Percentiles rank a stretch among this genome's conserved stretches.
Conservation (phyloP, 139 green algal genomes). For the Coccomyxa sp. region DNA sequence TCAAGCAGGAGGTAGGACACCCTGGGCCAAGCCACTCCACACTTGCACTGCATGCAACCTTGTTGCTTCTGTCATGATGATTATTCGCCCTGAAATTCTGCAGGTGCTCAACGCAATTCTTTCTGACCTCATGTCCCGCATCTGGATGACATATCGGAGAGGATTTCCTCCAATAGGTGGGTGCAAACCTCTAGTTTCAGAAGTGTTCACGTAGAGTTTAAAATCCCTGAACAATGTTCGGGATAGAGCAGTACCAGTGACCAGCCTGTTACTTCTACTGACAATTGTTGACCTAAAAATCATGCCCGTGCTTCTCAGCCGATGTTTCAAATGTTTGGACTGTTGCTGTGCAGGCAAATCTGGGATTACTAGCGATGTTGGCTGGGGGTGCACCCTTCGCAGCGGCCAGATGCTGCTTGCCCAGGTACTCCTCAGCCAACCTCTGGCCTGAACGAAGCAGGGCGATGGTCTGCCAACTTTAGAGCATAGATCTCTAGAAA, state of each 20-base stretch:
- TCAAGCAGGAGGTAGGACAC: neutral
- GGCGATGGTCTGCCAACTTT: too few species aligned
- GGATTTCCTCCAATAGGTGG: slow-evolving; percentile 48
- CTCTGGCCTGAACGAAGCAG: too few species aligned
- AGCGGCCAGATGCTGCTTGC: slow-evolving; percentile 92
- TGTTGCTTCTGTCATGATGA: neutral
- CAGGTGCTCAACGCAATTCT: slow-evolving; percentile 39
- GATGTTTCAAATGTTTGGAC: neutral
- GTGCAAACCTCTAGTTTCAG: neutral
- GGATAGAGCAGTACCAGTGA: too few species aligned
- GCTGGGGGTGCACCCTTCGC: slow-evolving; percentile 94
- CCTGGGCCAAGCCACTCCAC: neutral
- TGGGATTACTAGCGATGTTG: slow-evolving; percentile 68
- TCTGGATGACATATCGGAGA: slow-evolving; percentile 63
- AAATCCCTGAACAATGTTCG: too few species aligned
- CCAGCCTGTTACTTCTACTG: too few species aligned
- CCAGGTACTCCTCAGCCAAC: slow-evolving; percentile 42
- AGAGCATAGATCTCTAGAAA: too few species aligned
- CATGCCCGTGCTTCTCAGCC: too few species aligned
- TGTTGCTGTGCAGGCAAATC: slow-evolving; percentile 9
- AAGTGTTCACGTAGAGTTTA: too few species aligned
- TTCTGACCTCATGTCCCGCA: slow-evolving; percentile 46
- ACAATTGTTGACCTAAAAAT: too few species aligned
- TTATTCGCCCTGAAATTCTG: neutral
- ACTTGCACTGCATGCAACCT: neutral